Evolutionary conservation across 2,329 filamentous ascomycete species (phyloP), one percentile per base, ranked within the genome.

Genomic region (Pestalotiopsis fici): DNA sequence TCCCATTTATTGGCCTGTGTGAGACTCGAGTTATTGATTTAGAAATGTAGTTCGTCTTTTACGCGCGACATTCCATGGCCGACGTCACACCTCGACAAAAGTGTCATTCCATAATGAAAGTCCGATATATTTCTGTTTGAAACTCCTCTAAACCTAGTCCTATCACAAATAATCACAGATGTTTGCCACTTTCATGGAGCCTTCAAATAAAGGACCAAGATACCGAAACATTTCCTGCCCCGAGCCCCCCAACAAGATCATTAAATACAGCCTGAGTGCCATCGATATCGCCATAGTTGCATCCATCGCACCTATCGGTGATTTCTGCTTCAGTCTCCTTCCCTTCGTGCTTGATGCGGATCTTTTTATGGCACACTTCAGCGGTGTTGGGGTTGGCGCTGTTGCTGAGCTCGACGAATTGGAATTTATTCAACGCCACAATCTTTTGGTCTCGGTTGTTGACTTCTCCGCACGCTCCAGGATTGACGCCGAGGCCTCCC

Each of bases 211-310:
- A 62, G 23, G 35, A 47, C 59, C 59, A 62, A 28, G 35, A 39
- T 0, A 62, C 37, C n/a, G 59, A 43, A 6, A 62, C 59, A 62
- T 62, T 62, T 4, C 59, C 59, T 9, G 59, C 35, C 27, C 59
- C 59, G 6, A 62, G 23, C 4, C 59, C 59, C 18, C 37, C 59
- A 15, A 62, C 59, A 28, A 62, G 59, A 21, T 62, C 59, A 21
- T 62, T 62, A 21, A 62, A 62, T 11, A 62, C 59, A 4, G 59
- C 59, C 12, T 62, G 59, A 15, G 59, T 62, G 9, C 59, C 59
- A 47, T 62, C 59, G n/a, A 62, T 50, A 28, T 62, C 59, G 18
- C 23, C 37, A 25, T 47, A 62, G 12, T 13, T 25, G 37, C 59
- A 62, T 3, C 18, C 59, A 47, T 62, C 59, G 23, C 59, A 62